Conservation (phyloP, 2,329 filamentous ascomycete species). For the Lasiodiplodia sp. region DNA sequence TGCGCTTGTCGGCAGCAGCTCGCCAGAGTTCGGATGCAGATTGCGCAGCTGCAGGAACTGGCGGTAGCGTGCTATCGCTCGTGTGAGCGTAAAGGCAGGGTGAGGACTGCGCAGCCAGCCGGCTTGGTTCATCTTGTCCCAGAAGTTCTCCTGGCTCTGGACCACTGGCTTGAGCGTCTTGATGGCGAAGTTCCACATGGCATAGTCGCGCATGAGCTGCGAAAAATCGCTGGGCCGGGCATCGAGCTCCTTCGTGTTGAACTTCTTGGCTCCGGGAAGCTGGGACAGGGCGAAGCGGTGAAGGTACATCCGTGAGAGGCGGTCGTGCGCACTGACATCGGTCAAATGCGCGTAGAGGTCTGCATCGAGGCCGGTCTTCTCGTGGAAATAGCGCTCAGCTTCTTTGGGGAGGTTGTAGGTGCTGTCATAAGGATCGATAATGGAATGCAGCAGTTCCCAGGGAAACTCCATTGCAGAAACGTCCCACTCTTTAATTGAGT, state of each 20-base stretch:
- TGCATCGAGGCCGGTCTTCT: constrained; percentile 23
- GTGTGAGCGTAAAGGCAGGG: constrained; percentile 43
- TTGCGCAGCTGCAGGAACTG: constrained; percentile 49
- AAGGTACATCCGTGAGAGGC: constrained; percentile 21
- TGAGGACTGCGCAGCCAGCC: constrained; percentile 52
- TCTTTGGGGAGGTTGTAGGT: constrained; percentile 12
- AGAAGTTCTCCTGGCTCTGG: constrained; percentile 48
- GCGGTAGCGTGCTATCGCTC: constrained; percentile 49
- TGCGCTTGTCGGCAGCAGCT: constrained; percentile 52
- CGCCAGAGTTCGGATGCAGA: constrained; percentile 36
- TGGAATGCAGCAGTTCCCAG: constrained; percentile 14
- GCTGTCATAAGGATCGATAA: constrained; percentile 21
- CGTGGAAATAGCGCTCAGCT: constrained; percentile 14
- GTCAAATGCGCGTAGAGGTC: constrained; percentile 15
- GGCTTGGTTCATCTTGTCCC: constrained; percentile 51
- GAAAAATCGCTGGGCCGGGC: constrained; percentile 24
- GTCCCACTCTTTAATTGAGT: constrained; percentile 21
- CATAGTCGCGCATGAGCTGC: constrained; percentile 24
- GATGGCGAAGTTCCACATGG: constrained; percentile 18
- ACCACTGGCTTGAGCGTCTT: constrained; percentile 43
- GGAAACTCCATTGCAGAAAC: constrained; percentile 25
- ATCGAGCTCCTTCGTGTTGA: constrained; percentile 17
- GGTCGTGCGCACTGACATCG: constrained; percentile 14
- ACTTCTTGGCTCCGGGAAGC: constrained; percentile 8
- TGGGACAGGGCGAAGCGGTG: constrained; percentile 24